These are phyloP conservation scores for Rubia tinctorum DNA, from an alignment of 305 asterid genomes.

Conservation along the genomic window DNA sequence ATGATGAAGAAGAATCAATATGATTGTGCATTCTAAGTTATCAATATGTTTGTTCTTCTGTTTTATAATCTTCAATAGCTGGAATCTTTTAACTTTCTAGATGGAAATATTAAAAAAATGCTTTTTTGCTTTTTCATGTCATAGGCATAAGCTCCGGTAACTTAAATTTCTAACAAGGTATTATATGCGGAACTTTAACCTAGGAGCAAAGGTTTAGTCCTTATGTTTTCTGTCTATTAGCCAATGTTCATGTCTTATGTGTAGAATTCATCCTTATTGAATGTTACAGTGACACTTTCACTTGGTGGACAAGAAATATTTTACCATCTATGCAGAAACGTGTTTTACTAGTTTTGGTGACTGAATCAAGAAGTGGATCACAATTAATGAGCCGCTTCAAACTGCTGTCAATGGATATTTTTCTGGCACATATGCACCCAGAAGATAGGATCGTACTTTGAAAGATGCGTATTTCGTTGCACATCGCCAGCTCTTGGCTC, in stretches of 20 bases:
- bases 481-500: slow-evolving; percentile 56
- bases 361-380: slow-evolving; percentile 60
- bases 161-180: background rate
- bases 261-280: background rate
- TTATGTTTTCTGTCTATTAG: background rate
- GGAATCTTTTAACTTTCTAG: background rate
- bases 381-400: slow-evolving; percentile 61
- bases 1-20: background rate
- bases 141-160: background rate
- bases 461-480: slow-evolving; percentile 47
- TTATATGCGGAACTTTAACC: background rate
- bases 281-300: background rate
- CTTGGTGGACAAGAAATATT: slow-evolving; percentile 36
- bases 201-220: background rate
- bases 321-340: slow-evolving; percentile 55
- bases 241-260: background rate
- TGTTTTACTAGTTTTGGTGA: slow-evolving; percentile 57
- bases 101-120: background rate
- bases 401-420: slow-evolving; percentile 55
- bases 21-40: background rate
- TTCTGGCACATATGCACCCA: slow-evolving; percentile 49
- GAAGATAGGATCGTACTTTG: slow-evolving; percentile 38
- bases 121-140: background rate
- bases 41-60: background rate
- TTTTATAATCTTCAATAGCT: too few species aligned